Evolutionary conservation across 257 asterid species (phyloP).

Genomic region (Euphrasia confusa): DNA sequence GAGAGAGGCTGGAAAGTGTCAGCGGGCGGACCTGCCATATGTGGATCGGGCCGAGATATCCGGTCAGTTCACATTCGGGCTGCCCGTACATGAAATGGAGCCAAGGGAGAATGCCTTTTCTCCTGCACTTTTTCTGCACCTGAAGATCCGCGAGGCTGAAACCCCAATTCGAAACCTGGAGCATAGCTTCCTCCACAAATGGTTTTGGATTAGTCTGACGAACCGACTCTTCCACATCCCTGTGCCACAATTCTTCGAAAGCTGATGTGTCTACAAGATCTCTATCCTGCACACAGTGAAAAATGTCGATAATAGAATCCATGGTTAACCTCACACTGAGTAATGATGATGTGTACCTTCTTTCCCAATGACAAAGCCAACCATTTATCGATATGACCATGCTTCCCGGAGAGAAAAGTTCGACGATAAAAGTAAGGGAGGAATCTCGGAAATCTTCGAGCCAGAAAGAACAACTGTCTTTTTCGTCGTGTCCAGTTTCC

Average conservation of each 20-base stretch:
- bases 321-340: too few relatives aligned
- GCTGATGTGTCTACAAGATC: slow-evolving; percentile 37
- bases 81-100: slow-evolving; percentile 54
- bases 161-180: slow-evolving; percentile 90
- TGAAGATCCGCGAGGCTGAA: slow-evolving; percentile 66
- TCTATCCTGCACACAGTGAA: slow-evolving; percentile 44
- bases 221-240: slow-evolving; percentile 84
- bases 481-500: slow-evolving; percentile 58
- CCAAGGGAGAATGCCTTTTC: slow-evolving; percentile 62
- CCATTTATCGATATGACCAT: slow-evolving; percentile 67
- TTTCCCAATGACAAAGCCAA: slow-evolving; percentile 56
- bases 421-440: slow-evolving; percentile 53
- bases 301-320: not conserved
- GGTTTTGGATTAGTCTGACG: slow-evolving; percentile 62
- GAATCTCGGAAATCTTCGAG: slow-evolving; percentile 64
- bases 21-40: slow-evolving; percentile 72
- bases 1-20: not conserved
- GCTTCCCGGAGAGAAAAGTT: slow-evolving; percentile 76
- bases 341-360: slow-evolving; percentile 35
- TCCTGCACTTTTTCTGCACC: slow-evolving; percentile 53
- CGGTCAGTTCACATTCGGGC: slow-evolving; percentile 61
- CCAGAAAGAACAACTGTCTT: slow-evolving; percentile 49
- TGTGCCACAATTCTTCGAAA: slow-evolving; percentile 69
- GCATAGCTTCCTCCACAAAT: slow-evolving; percentile 70
- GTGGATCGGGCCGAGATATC: slow-evolving; percentile 89